A percentile compares a stretch with the other conserved stretches of the same genome.
Evolutionary conservation across 2,329 filamentous ascomycete genomes (phyloP).

Genomic region (Leptographium wingfieldii): DNA sequence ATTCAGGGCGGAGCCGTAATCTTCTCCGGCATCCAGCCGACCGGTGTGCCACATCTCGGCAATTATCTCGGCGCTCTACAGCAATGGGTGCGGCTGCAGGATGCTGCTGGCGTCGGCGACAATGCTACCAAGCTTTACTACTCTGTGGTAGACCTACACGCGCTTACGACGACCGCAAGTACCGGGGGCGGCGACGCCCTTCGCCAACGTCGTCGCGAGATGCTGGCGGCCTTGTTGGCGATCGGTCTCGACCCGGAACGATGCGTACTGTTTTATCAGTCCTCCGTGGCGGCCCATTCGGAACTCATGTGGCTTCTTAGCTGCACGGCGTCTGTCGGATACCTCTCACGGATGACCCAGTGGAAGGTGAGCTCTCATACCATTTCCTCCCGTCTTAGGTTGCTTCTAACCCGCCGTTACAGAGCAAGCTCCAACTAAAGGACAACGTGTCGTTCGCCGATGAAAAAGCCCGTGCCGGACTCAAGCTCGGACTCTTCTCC

Average conservation of each 20-base stretch:
- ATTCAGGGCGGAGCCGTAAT: slow-evolving; percentile 33
- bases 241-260: slow-evolving; percentile 70
- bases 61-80: slow-evolving; percentile 88
- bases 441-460: slow-evolving; percentile 47
- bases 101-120: slow-evolving; percentile 40
- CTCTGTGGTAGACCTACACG: slow-evolving; percentile 87
- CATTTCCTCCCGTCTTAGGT: neutral
- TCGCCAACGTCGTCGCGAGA: slow-evolving; percentile 54
- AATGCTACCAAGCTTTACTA: slow-evolving; percentile 48
- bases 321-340: slow-evolving; percentile 82
- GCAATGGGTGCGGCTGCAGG: slow-evolving; percentile 75
- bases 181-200: slow-evolving; percentile 33
- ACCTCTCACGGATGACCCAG: slow-evolving; percentile 96
- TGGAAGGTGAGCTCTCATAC: slow-evolving; percentile 58
- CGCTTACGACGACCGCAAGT: slow-evolving; percentile 48
- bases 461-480: slow-evolving; percentile 39
- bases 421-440: slow-evolving; percentile 62
- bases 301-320: slow-evolving; percentile 97
- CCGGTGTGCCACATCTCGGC: slow-evolving; percentile 82
- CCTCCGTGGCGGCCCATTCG: slow-evolving; percentile 60
- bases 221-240: slow-evolving; percentile 68
- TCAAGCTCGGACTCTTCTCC: slow-evolving; percentile 85
- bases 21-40: slow-evolving; percentile 96
- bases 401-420: neutral
- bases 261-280: slow-evolving; percentile 53